phyloP scores from a whole-genome alignment of 192 early-diverging fungal genomes.

The Glomus cerebriforme region DNA sequence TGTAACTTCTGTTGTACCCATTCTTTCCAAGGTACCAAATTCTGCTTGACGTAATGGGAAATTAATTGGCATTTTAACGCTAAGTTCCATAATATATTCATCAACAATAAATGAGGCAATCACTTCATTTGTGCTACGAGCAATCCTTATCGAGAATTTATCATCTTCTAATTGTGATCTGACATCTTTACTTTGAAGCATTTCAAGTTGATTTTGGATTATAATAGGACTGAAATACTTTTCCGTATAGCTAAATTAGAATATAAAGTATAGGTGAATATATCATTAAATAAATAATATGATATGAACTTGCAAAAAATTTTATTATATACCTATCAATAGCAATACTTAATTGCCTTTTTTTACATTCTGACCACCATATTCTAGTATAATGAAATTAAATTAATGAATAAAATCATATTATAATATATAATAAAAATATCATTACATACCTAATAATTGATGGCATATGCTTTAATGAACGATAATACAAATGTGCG shows the following conservation, averaged over 20 bases:
- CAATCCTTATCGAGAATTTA: slow-evolving; percentile 61
- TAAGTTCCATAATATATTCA: slow-evolving; percentile 76
- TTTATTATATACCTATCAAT: slow-evolving; percentile 59
- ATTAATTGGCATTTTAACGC: slow-evolving; percentile 64
- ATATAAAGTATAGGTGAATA: too few species aligned
- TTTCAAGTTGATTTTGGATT: slow-evolving; percentile 61
- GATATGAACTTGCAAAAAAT: neutral
- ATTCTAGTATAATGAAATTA: slow-evolving; percentile 30
- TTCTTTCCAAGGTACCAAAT: slow-evolving; percentile 61
- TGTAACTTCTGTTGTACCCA: slow-evolving; percentile 67
- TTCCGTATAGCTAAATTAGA: slow-evolving; percentile 62
- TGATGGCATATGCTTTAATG: slow-evolving; percentile 63
- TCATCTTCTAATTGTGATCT: slow-evolving; percentile 55
- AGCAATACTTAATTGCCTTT: slow-evolving; percentile 69
- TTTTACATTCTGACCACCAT: slow-evolving; percentile 84
- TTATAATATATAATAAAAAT: neutral
- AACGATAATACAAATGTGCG: slow-evolving; percentile 73
- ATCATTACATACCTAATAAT: slow-evolving; percentile 54
- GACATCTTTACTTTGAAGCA: slow-evolving; percentile 52
- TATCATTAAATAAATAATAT: too few species aligned
- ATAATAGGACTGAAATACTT: slow-evolving; percentile 67
- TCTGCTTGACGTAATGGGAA: slow-evolving; percentile 76
- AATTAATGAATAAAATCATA: neutral
- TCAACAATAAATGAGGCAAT: slow-evolving; percentile 73
- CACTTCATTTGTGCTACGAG: slow-evolving; percentile 67